These are phyloP conservation scores for Punctularia strigosozonata DNA, from an alignment of 768 basidiomycete genomes.

Conservation along the genomic window DNA sequence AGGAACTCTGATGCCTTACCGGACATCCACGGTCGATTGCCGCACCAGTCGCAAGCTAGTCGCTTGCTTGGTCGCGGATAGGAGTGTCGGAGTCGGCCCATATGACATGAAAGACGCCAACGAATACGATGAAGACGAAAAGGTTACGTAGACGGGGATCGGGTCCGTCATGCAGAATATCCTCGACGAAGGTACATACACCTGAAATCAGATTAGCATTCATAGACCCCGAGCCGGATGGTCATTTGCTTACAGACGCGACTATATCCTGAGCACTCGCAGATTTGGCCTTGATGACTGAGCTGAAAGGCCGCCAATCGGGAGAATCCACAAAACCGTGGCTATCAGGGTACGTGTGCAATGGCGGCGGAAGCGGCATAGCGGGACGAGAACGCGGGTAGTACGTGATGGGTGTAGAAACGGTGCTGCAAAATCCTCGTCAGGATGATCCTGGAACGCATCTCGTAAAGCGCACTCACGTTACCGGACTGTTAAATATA, in stretches of 20 bases:
- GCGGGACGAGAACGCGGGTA: slow-evolving; percentile 55
- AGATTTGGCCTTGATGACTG: slow-evolving; percentile 16
- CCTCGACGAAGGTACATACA: slow-evolving; percentile 47
- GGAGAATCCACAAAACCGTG: background rate
- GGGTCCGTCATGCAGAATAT: slow-evolving; percentile 43
- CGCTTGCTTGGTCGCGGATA: slow-evolving; percentile 17
- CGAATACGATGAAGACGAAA: slow-evolving; percentile 43
- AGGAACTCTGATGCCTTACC: slow-evolving; percentile 14
- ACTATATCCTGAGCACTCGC: slow-evolving; percentile 17
- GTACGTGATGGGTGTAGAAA: slow-evolving; percentile 54
- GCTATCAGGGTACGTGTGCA: background rate
- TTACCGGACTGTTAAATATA: no score
- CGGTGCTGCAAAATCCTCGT: slow-evolving; percentile 22
- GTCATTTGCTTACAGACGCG: slow-evolving; percentile 19
- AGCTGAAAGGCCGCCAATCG: slow-evolving; percentile 13
- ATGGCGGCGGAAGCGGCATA: slow-evolving; percentile 28
- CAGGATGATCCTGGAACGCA: no score
- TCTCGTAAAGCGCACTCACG: no score
- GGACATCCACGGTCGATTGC: slow-evolving; percentile 57
- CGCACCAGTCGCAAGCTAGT: slow-evolving; percentile 54
- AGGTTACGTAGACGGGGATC: slow-evolving; percentile 58
- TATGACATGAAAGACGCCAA: slow-evolving; percentile 51
- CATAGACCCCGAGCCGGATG: background rate
- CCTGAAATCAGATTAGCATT: slow-evolving; percentile 10
- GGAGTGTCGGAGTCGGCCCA: slow-evolving; percentile 29